A percentile compares a stretch with the other conserved stretches of the same genome.
phyloP scores from a whole-genome alignment of 371 early-diverging fungal species.

The Mortierella sp. region DNA sequence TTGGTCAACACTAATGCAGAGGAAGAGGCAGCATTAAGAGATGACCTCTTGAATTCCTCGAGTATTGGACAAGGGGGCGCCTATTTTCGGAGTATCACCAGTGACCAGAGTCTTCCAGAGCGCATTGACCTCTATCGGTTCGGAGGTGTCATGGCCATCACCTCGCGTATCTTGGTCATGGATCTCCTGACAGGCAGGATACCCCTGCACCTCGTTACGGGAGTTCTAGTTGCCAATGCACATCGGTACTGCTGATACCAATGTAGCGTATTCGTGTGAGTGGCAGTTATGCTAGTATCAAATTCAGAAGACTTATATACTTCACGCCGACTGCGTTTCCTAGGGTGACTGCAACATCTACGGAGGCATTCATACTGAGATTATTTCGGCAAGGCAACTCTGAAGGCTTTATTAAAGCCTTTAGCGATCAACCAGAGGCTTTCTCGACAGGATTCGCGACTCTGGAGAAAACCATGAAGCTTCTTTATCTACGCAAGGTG shows the following conservation, averaged over 20 bases:
- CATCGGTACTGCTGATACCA: conserved; percentile 64
- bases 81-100: conserved; percentile 49
- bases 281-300: too few species aligned
- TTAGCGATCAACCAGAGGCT: conserved; percentile 88
- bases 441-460: conserved; percentile 84
- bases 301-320: too few species aligned
- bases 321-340: too few species aligned
- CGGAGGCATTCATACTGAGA: conserved; percentile 89
- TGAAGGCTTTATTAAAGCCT: conserved; percentile 93
- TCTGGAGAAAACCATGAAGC: conserved; percentile 85
- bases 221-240: conserved; percentile 91
- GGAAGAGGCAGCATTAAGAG: conserved; percentile 71
- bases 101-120: conserved; percentile 46
- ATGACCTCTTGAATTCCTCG: conserved; percentile 59
- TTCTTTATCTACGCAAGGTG: conserved; percentile 82
- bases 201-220: conserved; percentile 82
- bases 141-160: conserved; percentile 92
- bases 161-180: conserved; percentile 93
- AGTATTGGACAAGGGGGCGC: conserved; percentile 60
- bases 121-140: conserved; percentile 78
- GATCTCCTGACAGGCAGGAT: conserved; percentile 90
- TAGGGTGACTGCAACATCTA: conserved; percentile 82
- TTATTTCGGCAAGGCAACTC: conserved; percentile 84
- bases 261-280: too few species aligned
- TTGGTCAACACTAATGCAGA: conserved; percentile 80